Percentiles rank a stretch among this genome's conserved stretches.
Conservation (phyloP, 257 asterid species). For the Nicotiana noctiflora region DNA sequence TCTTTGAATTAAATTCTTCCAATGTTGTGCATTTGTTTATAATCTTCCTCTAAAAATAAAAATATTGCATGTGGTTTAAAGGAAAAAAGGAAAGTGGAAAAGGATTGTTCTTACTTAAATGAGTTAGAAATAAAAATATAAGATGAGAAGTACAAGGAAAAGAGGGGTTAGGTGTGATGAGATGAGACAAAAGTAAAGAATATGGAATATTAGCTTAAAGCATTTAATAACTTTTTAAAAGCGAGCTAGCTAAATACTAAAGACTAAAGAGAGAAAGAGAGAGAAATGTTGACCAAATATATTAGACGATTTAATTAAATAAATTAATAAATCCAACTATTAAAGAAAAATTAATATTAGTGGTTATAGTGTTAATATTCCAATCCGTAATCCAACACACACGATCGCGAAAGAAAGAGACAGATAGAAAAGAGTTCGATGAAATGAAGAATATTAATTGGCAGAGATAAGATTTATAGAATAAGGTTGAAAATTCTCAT, state of each 20-base stretch:
- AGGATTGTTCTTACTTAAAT: neutral
- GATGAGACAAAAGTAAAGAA: constrained; percentile 43
- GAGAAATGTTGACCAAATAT: neutral
- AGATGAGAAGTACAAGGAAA: neutral
- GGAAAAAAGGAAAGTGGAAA: neutral
- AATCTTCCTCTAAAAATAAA: neutral
- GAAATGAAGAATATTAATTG: constrained; percentile 13
- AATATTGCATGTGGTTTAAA: neutral
- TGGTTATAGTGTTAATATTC: neutral
- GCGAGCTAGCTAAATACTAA: constrained; percentile 7
- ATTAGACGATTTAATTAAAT: constrained; percentile 16
- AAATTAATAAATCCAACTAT: neutral
- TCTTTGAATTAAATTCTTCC: neutral
- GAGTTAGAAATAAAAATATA: neutral
- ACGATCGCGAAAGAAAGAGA: constrained; percentile 8
- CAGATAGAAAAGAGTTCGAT: neutral
- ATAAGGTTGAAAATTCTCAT: constrained; percentile 34
- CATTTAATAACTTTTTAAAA: constrained; percentile 22
- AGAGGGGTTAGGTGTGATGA: neutral
- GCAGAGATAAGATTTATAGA: constrained; percentile 26
- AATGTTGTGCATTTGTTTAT: neutral
- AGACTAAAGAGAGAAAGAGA: constrained; percentile 4
- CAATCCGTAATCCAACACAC: constrained; percentile 23
- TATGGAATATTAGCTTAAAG: constrained; percentile 26
- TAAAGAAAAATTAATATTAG: neutral